phyloP scores from a whole-genome alignment of 495 filamentous ascomycete species.

The Neurospora pannonica region DNA sequence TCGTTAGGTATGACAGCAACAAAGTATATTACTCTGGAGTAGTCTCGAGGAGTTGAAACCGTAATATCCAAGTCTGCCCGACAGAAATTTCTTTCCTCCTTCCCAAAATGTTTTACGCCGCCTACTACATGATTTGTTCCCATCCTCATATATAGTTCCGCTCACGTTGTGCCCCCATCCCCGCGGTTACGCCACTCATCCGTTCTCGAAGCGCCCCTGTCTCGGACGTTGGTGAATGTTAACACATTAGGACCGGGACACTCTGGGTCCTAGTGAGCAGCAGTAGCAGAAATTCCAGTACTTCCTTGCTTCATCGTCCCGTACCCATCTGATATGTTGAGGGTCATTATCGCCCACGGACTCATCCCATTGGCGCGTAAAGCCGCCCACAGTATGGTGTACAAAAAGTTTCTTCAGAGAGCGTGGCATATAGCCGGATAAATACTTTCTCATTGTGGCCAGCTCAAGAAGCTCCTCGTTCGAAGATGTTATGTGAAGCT shows the following conservation, averaged over 20 bases:
- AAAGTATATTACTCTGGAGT: neutral
- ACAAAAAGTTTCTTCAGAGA: neutral
- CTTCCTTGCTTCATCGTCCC: too few species aligned
- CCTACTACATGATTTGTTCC: neutral
- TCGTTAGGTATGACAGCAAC: neutral
- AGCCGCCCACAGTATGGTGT: neutral
- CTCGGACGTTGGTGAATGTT: neutral
- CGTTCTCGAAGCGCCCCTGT: too few species aligned
- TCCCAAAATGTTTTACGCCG: neutral
- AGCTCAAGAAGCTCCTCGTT: neutral
- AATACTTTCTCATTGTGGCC: neutral
- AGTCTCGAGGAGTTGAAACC: neutral
- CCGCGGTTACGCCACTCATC: neutral
- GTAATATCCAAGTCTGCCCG: neutral
- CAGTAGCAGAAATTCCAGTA: too few species aligned
- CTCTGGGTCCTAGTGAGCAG: neutral
- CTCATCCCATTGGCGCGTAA: neutral
- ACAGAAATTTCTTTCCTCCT: neutral
- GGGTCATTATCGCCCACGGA: neutral
- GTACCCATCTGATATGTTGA: neutral
- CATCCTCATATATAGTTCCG: neutral
- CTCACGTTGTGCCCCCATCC: neutral
- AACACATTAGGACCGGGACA: neutral
- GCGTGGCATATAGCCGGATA: neutral
- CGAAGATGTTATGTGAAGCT: neutral